These are phyloP conservation scores for Saccharomycopsis fibuligera DNA, from an alignment of 805 yeast species.

Conservation along the genomic window DNA sequence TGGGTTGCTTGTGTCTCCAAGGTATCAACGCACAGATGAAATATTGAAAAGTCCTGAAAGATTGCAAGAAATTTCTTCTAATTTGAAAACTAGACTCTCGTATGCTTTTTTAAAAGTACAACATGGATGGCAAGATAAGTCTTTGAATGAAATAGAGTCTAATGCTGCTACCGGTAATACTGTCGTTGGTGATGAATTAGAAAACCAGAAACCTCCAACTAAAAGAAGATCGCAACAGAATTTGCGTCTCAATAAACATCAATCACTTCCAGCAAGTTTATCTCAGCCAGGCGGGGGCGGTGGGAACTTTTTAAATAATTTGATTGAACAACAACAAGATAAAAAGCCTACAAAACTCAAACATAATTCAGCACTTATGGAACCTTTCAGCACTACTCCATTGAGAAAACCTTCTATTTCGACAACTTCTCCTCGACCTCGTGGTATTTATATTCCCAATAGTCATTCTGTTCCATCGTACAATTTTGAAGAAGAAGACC, in stretches of 20 bases:
- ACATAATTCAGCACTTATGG: slow-evolving; percentile 8
- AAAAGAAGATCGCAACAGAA: slow-evolving; percentile 7
- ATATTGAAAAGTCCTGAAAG: slow-evolving; percentile 19
- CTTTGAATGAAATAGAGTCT: not conserved
- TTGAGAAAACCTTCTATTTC: not conserved
- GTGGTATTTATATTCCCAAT: not conserved
- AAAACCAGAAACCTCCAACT: not conserved
- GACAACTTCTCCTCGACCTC: slow-evolving; percentile 1
- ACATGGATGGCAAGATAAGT: slow-evolving; percentile 21
- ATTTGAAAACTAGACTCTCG: slow-evolving; percentile 24
- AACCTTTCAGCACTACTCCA: slow-evolving; percentile 20
- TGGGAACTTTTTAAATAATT: slow-evolving; percentile 9
- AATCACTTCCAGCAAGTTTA: slow-evolving; percentile 13
- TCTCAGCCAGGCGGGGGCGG: not conserved
- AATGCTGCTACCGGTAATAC: not conserved
- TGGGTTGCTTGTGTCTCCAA: slow-evolving; percentile 3
- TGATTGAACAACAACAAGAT: not conserved
- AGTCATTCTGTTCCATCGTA: slow-evolving; percentile 7
- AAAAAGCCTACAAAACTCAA: not conserved
- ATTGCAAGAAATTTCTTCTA: slow-evolving; percentile 23
- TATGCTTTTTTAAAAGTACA: slow-evolving; percentile 27
- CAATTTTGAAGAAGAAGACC: slow-evolving; percentile 19
- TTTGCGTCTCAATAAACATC: slow-evolving; percentile 9
- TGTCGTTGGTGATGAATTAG: slow-evolving; percentile 1
- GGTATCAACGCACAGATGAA: slow-evolving; percentile 11